These are phyloP conservation scores for Fusarium bactridioides DNA, from an alignment of 2,329 filamentous ascomycete species.

Conservation along the genomic window DNA sequence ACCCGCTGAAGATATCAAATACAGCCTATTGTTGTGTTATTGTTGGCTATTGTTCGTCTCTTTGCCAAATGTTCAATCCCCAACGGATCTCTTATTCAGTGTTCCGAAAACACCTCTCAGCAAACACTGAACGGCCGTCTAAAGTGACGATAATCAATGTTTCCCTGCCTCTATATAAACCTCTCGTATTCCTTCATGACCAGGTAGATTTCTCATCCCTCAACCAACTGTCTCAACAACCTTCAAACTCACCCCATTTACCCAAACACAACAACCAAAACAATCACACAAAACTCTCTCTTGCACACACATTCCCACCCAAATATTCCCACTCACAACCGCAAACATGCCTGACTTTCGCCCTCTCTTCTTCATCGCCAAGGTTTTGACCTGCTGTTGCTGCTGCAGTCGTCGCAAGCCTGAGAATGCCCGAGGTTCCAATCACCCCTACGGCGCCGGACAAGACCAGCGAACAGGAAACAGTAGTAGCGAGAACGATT, in stretches of 20 bases:
- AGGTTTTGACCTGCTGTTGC: conserved; percentile 4
- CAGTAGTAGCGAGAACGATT: background rate
- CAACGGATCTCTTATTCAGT: background rate
- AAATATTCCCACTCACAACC: background rate
- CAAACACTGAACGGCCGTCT: background rate
- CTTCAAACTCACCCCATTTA: background rate
- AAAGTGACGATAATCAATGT: too few species aligned
- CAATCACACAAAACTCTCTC: background rate
- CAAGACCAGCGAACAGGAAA: background rate
- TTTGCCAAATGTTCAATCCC: background rate
- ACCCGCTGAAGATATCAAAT: background rate
- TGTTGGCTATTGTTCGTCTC: background rate
- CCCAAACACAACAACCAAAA: background rate
- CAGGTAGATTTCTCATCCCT: background rate
- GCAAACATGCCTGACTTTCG: conserved; percentile 30
- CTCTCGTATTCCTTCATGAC: background rate
- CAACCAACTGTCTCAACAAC: background rate
- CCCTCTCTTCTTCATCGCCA: conserved; percentile 5
- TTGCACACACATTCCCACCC: too few species aligned
- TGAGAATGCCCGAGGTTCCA: too few species aligned
- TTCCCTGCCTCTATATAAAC: background rate
- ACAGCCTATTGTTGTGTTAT: too few species aligned
- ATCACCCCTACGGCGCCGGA: background rate
- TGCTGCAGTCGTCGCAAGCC: background rate
- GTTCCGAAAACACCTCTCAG: background rate